Conservation (phyloP, 2,329 filamentous ascomycete genomes). For the Ophiostoma novo-ulmi region DNA sequence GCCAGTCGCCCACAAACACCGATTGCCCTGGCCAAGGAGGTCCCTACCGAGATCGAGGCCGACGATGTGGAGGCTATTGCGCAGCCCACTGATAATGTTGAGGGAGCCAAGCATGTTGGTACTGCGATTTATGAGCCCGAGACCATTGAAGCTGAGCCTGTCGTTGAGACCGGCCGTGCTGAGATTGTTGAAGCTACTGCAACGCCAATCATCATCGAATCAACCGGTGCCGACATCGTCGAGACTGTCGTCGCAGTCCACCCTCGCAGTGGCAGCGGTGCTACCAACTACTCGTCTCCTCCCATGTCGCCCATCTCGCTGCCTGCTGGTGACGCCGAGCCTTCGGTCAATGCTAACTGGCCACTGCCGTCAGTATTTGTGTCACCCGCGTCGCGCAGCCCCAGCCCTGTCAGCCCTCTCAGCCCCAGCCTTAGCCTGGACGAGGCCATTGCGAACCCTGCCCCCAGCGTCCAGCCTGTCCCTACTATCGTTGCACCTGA, state of each 20-base stretch:
- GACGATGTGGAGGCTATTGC: background rate
- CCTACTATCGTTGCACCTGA: background rate
- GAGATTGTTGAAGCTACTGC: background rate
- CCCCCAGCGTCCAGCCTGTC: background rate
- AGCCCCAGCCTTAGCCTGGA: background rate
- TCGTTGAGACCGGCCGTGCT: background rate
- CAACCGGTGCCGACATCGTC: background rate
- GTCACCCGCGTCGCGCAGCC: background rate
- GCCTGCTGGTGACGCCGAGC: conserved; percentile 14
- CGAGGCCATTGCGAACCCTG: background rate
- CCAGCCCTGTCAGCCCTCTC: background rate
- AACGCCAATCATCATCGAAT: background rate
- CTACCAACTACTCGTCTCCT: background rate
- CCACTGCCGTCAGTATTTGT: background rate
- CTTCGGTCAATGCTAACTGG: background rate
- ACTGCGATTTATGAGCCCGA: background rate
- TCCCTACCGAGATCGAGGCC: background rate
- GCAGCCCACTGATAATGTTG: background rate
- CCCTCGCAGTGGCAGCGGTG: background rate
- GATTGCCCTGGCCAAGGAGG: background rate
- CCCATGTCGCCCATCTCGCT: conserved; percentile 2
- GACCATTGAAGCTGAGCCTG: background rate
- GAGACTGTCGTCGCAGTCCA: background rate
- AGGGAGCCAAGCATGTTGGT: background rate
- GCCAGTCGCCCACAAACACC: background rate